Evolutionary conservation across 768 basidiomycete species (phyloP), one percentile per base, ranked within the genome.

Genomic region (Kondoa subrosea): DNA sequence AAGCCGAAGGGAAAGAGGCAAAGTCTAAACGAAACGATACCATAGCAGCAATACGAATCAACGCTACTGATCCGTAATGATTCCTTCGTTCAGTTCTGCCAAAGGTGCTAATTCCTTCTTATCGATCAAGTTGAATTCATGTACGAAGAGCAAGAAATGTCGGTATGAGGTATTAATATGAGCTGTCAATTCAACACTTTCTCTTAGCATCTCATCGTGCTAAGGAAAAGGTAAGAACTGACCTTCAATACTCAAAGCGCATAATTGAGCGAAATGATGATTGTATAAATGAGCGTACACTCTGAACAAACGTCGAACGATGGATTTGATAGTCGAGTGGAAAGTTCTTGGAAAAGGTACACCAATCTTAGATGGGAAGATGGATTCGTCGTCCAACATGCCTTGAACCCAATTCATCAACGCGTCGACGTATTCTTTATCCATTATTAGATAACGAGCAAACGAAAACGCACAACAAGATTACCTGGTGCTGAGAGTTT

Each of bases 281-380:
- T 91, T 93, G 80, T 99, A 99, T 75, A 97, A 85, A 77, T 99
- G 95, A 25, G 91, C 95, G 76, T 99, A 99, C 56, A 99, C 88
- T 21, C 95, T 84, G 82, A 99, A 99, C 66, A 99, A 77, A 30
- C 95, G 84, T 58, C 95, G 83, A 67, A 90, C 83, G 68, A 99
- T 91, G 12, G 89, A 90, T 75, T 90, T 86, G 69, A 95, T 87
- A 0, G 89, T 92, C 21, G 89, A 87, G 31, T 85, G 84, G 78
- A 95, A 97, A 75, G 84, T 89, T 75, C 83, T 84, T 1, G 91
- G 88, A 77, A 97, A 97, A 1, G 89, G 85, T 2, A 91, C 85
- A 88, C 93, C 95, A 73, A 96, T 93, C 80, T 87, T 89, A 77
- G 90, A 91, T 1, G 95, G 95, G 77, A 99, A 99, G 65, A 91